These are phyloP conservation scores for Lactifluus volemus DNA, from an alignment of 768 basidiomycete genomes.

Conservation along the genomic window DNA sequence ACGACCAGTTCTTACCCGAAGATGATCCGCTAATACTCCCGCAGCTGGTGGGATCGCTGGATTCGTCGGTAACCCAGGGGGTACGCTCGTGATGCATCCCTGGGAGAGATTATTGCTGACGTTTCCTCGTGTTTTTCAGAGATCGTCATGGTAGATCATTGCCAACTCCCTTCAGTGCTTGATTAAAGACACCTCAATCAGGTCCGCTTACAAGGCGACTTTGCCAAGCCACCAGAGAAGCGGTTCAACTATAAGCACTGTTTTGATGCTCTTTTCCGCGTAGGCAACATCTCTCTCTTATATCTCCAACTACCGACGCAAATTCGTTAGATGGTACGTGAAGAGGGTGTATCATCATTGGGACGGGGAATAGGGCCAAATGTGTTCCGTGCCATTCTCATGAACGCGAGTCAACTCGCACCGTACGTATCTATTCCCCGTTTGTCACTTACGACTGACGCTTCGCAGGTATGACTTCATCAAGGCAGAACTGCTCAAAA, in stretches of 20 bases:
- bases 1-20: background rate
- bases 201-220: conserved; percentile 84
- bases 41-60: conserved; percentile 82
- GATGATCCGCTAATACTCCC: background rate
- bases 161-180: background rate
- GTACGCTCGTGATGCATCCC: conserved; percentile 28
- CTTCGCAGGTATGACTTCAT: conserved; percentile 75
- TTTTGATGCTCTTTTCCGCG: conserved; percentile 79
- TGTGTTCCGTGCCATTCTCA: conserved; percentile 74
- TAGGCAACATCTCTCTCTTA: conserved; percentile 32
- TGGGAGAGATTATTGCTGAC: background rate
- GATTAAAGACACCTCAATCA: conserved; percentile 22
- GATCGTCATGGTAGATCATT: conserved; percentile 51
- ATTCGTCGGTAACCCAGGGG: conserved; percentile 81
- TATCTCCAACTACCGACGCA: conserved; percentile 11
- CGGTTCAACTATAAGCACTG: conserved; percentile 87
- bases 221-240: conserved; percentile 81
- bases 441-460: background rate
- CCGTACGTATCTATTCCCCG: conserved; percentile 43
- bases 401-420: conserved; percentile 90
- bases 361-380: conserved; percentile 76
- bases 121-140: conserved; percentile 31
- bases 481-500: conserved; percentile 74
- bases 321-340: conserved; percentile 62
- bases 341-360: conserved; percentile 75